These are phyloP conservation scores for Microstegium vimineum DNA, from an alignment of 176 grass and related monocot genomes.

Conservation along the genomic window DNA sequence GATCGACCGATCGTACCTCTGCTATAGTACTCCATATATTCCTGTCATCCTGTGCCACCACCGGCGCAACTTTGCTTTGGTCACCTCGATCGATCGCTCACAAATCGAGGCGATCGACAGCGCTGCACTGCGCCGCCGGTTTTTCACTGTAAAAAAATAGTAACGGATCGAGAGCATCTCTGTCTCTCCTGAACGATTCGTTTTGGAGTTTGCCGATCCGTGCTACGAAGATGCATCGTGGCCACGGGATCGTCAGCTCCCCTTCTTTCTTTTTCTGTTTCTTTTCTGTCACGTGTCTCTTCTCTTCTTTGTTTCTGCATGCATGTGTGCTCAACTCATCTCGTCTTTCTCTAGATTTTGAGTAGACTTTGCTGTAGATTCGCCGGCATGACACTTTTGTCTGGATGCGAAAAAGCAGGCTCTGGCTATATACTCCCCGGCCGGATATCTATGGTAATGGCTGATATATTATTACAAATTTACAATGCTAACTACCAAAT, in stretches of 20 bases:
- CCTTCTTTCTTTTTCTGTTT: too few relatives aligned
- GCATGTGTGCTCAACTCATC: neutral
- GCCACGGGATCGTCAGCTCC: neutral
- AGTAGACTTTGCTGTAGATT: neutral
- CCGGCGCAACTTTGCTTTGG: neutral
- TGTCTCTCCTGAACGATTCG: neutral
- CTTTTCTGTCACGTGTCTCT: neutral
- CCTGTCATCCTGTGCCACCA: conserved; percentile 6
- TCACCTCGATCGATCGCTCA: conserved; percentile 5
- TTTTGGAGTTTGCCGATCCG: neutral
- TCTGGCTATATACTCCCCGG: too few relatives aligned
- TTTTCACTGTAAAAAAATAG: neutral
- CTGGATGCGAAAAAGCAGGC: neutral
- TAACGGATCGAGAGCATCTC: neutral
- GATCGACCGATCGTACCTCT: conserved; percentile 18
- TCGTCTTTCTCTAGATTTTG: neutral
- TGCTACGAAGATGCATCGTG: neutral
- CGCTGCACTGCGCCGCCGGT: neutral
- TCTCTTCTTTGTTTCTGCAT: too few relatives aligned
- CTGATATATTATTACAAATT: too few relatives aligned
- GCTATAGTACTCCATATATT: neutral
- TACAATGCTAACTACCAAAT: too few relatives aligned
- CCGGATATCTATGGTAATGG: neutral
- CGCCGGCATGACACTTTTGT: neutral
- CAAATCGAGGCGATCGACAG: neutral